Percentiles rank a stretch among this genome's conserved stretches.
These are phyloP conservation scores for Penicillium fuscoglaucum DNA, from an alignment of 2,329 filamentous ascomycete genomes.

Conservation along the genomic window DNA sequence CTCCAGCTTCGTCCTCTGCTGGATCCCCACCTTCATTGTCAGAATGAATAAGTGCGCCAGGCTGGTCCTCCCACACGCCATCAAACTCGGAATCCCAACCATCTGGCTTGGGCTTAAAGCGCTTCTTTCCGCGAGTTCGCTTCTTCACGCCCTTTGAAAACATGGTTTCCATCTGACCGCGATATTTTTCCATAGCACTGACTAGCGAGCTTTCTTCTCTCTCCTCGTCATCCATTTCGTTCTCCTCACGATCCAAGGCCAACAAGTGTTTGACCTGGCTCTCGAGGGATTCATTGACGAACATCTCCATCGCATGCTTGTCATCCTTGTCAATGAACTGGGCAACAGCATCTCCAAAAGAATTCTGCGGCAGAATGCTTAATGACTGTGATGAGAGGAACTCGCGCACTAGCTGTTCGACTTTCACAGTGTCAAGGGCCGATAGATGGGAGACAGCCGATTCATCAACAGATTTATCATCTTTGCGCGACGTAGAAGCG, in stretches of 20 bases:
- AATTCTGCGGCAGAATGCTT: slow-evolving; percentile 88
- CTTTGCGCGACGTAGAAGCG: slow-evolving; percentile 49
- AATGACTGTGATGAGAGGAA: slow-evolving; percentile 84
- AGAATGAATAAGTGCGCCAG: slow-evolving; percentile 61
- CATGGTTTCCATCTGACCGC: slow-evolving; percentile 67
- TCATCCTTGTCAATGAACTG: slow-evolving; percentile 96
- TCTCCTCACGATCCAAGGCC: slow-evolving; percentile 64
- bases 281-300: slow-evolving; percentile 70
- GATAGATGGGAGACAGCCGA: slow-evolving; percentile 61
- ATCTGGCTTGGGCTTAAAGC: slow-evolving; percentile 72
- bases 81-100: slow-evolving; percentile 89
- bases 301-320: slow-evolving; percentile 83
- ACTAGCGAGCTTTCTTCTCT: slow-evolving; percentile 69
- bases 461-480: slow-evolving; percentile 61
- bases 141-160: slow-evolving; percentile 67
- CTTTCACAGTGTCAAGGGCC: slow-evolving; percentile 73
- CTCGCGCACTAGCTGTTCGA: slow-evolving; percentile 84
- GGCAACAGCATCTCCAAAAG: slow-evolving; percentile 87
- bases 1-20: slow-evolving; percentile 47
- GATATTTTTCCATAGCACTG: slow-evolving; percentile 71
- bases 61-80: slow-evolving; percentile 79
- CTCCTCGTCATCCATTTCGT: slow-evolving; percentile 67
- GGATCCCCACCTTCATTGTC: slow-evolving; percentile 53
- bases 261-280: slow-evolving; percentile 71
- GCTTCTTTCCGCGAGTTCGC: slow-evolving; percentile 53